Evolutionary conservation across 2,329 filamentous ascomycete genomes (phyloP).

Genomic region (Simplicillium sp.): DNA sequence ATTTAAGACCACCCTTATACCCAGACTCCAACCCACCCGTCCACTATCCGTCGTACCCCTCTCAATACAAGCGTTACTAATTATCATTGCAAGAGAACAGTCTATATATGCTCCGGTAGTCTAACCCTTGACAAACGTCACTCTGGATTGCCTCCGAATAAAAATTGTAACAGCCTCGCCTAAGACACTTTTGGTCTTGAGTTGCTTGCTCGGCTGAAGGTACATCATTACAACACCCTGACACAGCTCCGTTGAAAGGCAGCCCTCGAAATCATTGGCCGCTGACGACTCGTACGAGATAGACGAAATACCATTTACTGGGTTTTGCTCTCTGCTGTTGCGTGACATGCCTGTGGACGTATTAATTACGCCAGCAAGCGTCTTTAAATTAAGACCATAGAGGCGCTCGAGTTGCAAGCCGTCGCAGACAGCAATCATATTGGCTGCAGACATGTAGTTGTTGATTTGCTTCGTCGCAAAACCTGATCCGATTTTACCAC

Average conservation of each 20-base stretch:
- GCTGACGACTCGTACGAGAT: slow-evolving; percentile 5
- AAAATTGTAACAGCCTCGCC: not conserved
- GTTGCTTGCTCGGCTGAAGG: not conserved
- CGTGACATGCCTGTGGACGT: slow-evolving; percentile 8
- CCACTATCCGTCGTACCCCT: too few species aligned
- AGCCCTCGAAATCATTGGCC: slow-evolving; percentile 7
- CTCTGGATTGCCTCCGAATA: not conserved
- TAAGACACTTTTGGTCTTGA: not conserved
- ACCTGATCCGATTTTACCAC: slow-evolving; percentile 8
- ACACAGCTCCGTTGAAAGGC: slow-evolving; percentile 9
- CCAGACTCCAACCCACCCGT: too few species aligned
- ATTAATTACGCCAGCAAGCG: slow-evolving; percentile 7
- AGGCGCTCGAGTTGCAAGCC: slow-evolving; percentile 9
- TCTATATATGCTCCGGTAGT: not conserved
- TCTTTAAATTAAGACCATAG: slow-evolving; percentile 6
- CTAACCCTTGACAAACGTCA: not conserved
- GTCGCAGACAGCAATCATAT: slow-evolving; percentile 10
- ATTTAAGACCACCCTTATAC: too few species aligned
- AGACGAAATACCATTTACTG: slow-evolving; percentile 7
- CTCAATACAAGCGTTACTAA: not conserved
- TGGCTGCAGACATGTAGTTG: slow-evolving; percentile 9
- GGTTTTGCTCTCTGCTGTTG: slow-evolving; percentile 9
- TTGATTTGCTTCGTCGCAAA: slow-evolving; percentile 10
- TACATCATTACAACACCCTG: slow-evolving; percentile 8
- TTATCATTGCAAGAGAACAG: not conserved